These are phyloP conservation scores for Fragilaria crotonensis DNA, from an alignment of 108 stramenopile genomes.

Conservation along the genomic window DNA sequence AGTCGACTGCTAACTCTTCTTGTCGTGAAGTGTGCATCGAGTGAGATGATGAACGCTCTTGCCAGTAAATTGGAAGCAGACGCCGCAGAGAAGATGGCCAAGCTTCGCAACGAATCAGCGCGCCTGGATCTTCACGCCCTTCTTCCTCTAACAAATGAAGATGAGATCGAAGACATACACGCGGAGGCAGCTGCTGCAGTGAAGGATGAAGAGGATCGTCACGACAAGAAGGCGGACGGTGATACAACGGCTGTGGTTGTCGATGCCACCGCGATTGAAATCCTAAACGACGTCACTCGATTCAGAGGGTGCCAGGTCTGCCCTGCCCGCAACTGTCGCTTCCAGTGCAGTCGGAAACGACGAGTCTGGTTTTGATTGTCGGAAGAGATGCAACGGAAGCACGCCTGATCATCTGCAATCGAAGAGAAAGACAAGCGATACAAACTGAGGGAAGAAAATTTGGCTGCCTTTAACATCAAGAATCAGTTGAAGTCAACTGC, in stretches of 20 bases:
- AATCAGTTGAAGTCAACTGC: conserved; percentile 54
- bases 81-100: conserved; percentile 37
- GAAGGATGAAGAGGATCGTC: neutral
- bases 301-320: neutral
- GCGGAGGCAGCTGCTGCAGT: neutral
- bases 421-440: conserved; percentile 50
- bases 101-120: conserved; percentile 10
- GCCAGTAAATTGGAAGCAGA: conserved; percentile 44
- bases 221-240: neutral
- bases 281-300: conserved; percentile 24
- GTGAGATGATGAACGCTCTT: conserved; percentile 60
- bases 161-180: conserved; percentile 9
- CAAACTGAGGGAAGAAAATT: conserved; percentile 59
- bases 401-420: conserved; percentile 30
- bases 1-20: conserved; percentile 52
- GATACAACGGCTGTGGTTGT: conserved; percentile 17
- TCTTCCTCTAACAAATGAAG: conserved; percentile 24
- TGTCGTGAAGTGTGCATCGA: conserved; percentile 69
- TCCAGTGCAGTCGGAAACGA: no score
- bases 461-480: conserved; percentile 58
- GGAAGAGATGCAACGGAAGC: conserved; percentile 39
- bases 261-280: conserved; percentile 36
- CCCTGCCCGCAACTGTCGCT: conserved; percentile 6
- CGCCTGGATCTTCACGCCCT: conserved; percentile 22
- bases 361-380: no score